A percentile compares a stretch with the other conserved stretches of the same genome.
phyloP scores from a whole-genome alignment of 1,284 basidiomycete species.

The Leucoagaricus sp. region DNA sequence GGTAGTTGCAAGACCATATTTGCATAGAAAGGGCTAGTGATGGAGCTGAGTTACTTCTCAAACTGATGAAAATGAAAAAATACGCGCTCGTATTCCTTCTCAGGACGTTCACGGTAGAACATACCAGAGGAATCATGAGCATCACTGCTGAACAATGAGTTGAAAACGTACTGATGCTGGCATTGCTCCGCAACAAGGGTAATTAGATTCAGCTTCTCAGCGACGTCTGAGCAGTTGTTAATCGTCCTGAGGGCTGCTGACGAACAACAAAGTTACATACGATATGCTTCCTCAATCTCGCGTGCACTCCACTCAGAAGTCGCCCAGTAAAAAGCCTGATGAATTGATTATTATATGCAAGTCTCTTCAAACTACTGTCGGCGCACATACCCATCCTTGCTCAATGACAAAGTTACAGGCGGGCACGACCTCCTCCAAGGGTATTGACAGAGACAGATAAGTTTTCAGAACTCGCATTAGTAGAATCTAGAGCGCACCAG shows the following conservation, averaged over 20 bases:
- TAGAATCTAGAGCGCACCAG: slow-evolving; percentile 27
- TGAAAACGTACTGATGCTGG: slow-evolving; percentile 58
- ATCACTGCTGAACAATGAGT: background rate
- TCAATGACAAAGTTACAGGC: slow-evolving; percentile 73
- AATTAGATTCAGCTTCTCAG: slow-evolving; percentile 69
- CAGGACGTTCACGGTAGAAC: slow-evolving; percentile 78
- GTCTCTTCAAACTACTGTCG: background rate
- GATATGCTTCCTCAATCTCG: slow-evolving; percentile 68
- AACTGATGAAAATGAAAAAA: background rate
- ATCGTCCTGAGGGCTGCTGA: background rate
- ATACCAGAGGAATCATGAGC: slow-evolving; percentile 40
- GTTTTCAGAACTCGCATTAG: background rate
- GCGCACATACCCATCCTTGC: slow-evolving; percentile 54
- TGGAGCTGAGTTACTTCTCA: background rate
- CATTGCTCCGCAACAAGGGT: slow-evolving; percentile 82
- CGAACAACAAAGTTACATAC: slow-evolving; percentile 11
- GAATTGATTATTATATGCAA: slow-evolving; percentile 6
- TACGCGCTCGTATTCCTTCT: slow-evolving; percentile 75
- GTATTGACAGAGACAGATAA: slow-evolving; percentile 36
- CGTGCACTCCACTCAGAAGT: slow-evolving; percentile 82
- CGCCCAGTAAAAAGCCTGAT: slow-evolving; percentile 70
- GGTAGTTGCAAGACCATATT: slow-evolving; percentile 66
- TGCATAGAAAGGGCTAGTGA: slow-evolving; percentile 54
- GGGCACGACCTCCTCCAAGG: slow-evolving; percentile 73
- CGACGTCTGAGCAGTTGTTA: slow-evolving; percentile 52